Evolutionary conservation across 805 yeast genomes (phyloP).

Genomic region (Candida sithepensis): DNA sequence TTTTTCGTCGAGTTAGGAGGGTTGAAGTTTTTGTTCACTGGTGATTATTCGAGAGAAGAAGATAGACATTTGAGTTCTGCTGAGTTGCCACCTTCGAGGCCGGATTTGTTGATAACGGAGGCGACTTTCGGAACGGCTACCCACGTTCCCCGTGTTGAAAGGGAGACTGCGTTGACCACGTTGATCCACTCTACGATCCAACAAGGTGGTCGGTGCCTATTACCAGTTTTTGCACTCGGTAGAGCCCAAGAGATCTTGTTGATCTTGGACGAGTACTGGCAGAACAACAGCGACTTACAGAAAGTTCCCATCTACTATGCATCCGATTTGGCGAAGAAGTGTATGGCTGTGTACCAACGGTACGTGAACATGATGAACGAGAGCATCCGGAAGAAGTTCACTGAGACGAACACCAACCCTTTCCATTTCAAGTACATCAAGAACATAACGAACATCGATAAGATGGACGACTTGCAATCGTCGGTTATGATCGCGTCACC

Average conservation of each 20-base stretch:
- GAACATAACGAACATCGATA: constrained; percentile 73
- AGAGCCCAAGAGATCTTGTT: constrained; percentile 92
- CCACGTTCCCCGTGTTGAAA: constrained; percentile 83
- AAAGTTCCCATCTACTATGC: constrained; percentile 85
- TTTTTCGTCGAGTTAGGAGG: constrained; percentile 94
- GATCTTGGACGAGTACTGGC: constrained; percentile 95
- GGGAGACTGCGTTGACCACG: constrained; percentile 77
- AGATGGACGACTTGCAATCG: constrained; percentile 90
- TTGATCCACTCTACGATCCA: constrained; percentile 77
- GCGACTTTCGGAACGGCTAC: constrained; percentile 98
- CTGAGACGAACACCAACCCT: constrained; percentile 82
- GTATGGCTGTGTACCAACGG: constrained; percentile 96
- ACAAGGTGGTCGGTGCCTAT: constrained; percentile 86
- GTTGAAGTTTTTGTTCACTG: constrained; percentile 82
- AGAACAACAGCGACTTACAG: constrained; percentile 74
- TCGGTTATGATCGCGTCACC: constrained; percentile 96
- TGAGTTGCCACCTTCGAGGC: constrained; percentile 83
- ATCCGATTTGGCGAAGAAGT: constrained; percentile 87
- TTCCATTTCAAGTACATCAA: constrained; percentile 85
- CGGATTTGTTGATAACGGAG: constrained; percentile 89
- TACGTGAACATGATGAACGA: constrained; percentile 98
- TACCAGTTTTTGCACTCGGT: constrained; percentile 96
- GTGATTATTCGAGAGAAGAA: constrained; percentile 94
- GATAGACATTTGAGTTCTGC: constrained; percentile 95
- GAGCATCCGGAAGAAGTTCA: constrained; percentile 67